Evolutionary conservation across 768 basidiomycete species (phyloP).

Genomic region (Lepiota subincarnata): DNA sequence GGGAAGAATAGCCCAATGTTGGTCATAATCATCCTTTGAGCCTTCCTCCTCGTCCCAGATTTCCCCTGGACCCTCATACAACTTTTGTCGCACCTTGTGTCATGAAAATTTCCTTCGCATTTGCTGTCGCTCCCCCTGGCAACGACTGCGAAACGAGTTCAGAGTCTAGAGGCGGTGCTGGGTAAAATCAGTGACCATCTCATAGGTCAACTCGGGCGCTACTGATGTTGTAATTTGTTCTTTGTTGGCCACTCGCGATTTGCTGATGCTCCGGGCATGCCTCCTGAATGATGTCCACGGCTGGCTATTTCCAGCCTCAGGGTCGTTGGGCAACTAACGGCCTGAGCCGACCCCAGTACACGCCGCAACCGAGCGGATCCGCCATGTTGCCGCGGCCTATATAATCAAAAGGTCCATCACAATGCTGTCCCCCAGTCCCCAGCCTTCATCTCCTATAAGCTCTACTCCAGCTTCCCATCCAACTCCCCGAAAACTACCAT

Average conservation of each 20-base stretch:
- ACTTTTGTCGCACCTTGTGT: background rate
- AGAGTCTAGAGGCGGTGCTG: background rate
- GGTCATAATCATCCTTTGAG: background rate
- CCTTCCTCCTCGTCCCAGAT: background rate
- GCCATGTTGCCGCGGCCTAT: background rate
- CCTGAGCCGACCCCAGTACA: slow-evolving; percentile 1
- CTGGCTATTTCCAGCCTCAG: background rate
- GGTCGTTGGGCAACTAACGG: slow-evolving; percentile 8
- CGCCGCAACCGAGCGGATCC: slow-evolving; percentile 2
- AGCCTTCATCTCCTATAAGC: slow-evolving; percentile 9
- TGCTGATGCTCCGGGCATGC: slow-evolving; percentile 1
- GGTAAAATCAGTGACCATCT: too few relatives aligned
- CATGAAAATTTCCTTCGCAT: background rate
- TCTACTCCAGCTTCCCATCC: slow-evolving; percentile 1
- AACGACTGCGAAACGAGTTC: background rate
- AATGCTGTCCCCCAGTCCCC: slow-evolving; percentile 6
- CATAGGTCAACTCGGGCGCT: too few relatives aligned
- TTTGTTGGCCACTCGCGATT: background rate
- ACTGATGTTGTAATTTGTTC: background rate
- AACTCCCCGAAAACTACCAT: slow-evolving; percentile 26
- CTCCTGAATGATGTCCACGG: background rate
- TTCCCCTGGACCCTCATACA: background rate
- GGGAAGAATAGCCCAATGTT: too few relatives aligned
- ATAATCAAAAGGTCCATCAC: background rate
- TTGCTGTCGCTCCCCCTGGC: background rate